Evolutionary conservation across 306 rosid species (phyloP).

Genomic region (Luffa aegyptiaca): DNA sequence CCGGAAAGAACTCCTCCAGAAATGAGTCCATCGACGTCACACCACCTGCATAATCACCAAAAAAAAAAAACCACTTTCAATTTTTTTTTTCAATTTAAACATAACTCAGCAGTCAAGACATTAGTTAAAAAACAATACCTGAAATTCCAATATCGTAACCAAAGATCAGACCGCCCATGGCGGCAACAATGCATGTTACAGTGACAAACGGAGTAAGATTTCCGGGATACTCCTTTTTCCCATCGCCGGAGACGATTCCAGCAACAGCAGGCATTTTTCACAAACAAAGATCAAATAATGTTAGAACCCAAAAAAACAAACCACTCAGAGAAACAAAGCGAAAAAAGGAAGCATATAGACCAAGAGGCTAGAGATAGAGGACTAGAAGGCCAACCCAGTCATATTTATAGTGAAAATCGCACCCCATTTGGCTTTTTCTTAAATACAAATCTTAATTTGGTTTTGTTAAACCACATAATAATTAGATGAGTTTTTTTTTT

Average conservation of each 20-base stretch:
- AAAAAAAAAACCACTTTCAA: neutral
- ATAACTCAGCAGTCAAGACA: neutral
- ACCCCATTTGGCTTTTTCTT: neutral
- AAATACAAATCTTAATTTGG: neutral
- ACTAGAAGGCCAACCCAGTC: neutral
- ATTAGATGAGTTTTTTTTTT: neutral
- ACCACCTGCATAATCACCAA: slow-evolving; percentile 38
- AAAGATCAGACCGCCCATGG: slow-evolving; percentile 94
- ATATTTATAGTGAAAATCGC: neutral
- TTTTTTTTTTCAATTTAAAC: neutral
- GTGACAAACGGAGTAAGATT: slow-evolving; percentile 61
- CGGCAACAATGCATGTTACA: slow-evolving; percentile 74
- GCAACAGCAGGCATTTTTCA: slow-evolving; percentile 67
- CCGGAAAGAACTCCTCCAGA: slow-evolving; percentile 53
- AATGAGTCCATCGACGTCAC: slow-evolving; percentile 91
- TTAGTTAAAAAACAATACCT: slow-evolving; percentile 23
- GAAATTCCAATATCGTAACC: slow-evolving; percentile 96
- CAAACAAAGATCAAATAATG: neutral
- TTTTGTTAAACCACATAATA: neutral
- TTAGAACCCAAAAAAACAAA: neutral
- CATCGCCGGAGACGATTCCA: slow-evolving; percentile 21
- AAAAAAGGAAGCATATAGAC: neutral
- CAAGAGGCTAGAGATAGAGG: neutral
- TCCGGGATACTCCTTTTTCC: slow-evolving; percentile 48
- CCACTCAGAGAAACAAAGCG: neutral